Percentiles rank a stretch among this genome's conserved stretches.
phyloP scores from a whole-genome alignment of 2,329 filamentous ascomycete genomes.

The Lachnellula cervina region DNA sequence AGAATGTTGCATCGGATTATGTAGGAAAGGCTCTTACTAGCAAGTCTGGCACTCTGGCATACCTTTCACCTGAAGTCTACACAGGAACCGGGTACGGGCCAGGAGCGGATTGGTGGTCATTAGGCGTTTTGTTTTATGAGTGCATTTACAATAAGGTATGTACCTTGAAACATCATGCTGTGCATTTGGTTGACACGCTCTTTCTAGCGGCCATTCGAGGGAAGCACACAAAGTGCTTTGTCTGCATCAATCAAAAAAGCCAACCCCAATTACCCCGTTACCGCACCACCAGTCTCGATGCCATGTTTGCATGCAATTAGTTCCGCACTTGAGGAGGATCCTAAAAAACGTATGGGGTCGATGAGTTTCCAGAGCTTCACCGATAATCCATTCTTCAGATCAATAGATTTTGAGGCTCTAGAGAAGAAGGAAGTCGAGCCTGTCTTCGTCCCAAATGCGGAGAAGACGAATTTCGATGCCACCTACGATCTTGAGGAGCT shows the following conservation, averaged over 20 bases:
- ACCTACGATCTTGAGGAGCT: conserved; percentile 96
- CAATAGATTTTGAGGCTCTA: conserved; percentile 77
- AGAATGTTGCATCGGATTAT: conserved; percentile 97
- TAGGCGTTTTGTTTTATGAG: conserved; percentile 97
- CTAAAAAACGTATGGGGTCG: conserved; percentile 75
- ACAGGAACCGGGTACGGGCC: conserved; percentile 81
- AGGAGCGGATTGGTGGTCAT: conserved; percentile 97
- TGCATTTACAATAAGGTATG: conserved; percentile 97
- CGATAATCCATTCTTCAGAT: conserved; percentile 82
- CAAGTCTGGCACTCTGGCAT: conserved; percentile 94
- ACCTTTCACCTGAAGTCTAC: conserved; percentile 94
- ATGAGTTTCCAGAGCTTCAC: conserved; percentile 79
- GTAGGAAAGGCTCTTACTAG: conserved; percentile 79
- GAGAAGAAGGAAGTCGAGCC: conserved; percentile 86
- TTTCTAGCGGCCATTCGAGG: conserved; percentile 81
- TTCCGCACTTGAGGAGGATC: conserved; percentile 75
- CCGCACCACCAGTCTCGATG: conserved; percentile 82
- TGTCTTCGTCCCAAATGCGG: conserved; percentile 86
- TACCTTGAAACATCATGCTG: conserved; percentile 1
- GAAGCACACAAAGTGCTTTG: conserved; percentile 75
- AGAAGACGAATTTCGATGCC: conserved; percentile 98
- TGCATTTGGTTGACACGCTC: conserved; percentile 3
- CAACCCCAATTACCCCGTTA: conserved; percentile 84
- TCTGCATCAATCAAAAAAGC: conserved; percentile 76
- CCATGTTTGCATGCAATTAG: conserved; percentile 86